phyloP scores from a whole-genome alignment of 768 basidiomycete species.

The Boletellus ananiceps region DNA sequence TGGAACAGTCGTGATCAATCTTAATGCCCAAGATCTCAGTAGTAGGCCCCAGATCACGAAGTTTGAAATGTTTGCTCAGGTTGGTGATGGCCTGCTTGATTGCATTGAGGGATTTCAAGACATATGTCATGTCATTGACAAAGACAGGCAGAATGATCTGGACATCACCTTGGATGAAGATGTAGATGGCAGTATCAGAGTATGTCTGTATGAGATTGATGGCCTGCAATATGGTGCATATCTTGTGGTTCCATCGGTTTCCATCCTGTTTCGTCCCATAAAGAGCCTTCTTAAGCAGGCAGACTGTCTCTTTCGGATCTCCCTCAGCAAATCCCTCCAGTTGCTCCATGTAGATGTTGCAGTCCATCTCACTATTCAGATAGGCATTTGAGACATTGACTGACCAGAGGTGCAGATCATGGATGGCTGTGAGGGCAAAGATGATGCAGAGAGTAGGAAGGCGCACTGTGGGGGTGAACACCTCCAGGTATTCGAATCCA shows the following conservation, averaged over 20 bases:
- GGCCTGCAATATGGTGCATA: background rate
- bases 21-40: constrained; percentile 23
- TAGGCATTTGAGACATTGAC: background rate
- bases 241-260: background rate
- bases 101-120: too few relatives aligned
- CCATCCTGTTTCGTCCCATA: constrained; percentile 7
- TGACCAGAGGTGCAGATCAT: background rate
- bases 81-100: background rate
- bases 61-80: background rate
- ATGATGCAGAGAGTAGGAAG: too few relatives aligned
- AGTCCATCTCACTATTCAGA: background rate
- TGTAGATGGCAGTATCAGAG: too few relatives aligned
- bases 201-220: too few relatives aligned
- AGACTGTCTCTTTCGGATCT: background rate
- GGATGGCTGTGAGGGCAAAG: background rate
- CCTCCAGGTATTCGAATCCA: too few relatives aligned
- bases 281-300: background rate
- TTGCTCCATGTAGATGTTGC: background rate
- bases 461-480: too few relatives aligned
- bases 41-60: background rate
- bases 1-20: constrained; percentile 9
- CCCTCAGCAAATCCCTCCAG: background rate
- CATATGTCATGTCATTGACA: too few relatives aligned
- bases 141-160: too few relatives aligned
- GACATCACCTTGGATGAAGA: background rate